Percentiles rank a stretch among this genome's conserved stretches.
phyloP scores from a whole-genome alignment of 2,329 filamentous ascomycete species.

The Fusarium veterinarium region DNA sequence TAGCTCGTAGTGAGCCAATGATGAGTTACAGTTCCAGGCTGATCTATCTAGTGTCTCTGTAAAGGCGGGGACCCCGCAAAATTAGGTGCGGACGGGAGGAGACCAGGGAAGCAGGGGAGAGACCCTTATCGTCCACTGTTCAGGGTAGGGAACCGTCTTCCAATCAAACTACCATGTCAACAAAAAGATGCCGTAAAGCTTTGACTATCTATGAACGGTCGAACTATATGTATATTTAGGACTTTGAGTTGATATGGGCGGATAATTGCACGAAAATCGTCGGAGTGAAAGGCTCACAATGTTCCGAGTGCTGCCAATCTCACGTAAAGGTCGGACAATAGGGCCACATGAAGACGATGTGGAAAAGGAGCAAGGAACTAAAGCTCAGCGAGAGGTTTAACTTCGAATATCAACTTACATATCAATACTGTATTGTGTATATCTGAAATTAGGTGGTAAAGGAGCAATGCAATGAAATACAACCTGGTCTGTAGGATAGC shows the following conservation, averaged over 20 bases:
- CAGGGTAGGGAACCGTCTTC: background rate
- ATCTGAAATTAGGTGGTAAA: background rate
- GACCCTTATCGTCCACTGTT: background rate
- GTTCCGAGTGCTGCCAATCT: background rate
- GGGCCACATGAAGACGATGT: background rate
- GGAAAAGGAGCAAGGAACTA: background rate
- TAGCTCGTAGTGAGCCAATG: slow-evolving; percentile 31
- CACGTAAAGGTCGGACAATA: accelerated
- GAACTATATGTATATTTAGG: background rate
- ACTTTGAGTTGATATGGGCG: too few species aligned
- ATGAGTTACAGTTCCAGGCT: slow-evolving; percentile 24
- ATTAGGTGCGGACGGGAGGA: slow-evolving; percentile 2
- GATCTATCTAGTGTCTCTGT: slow-evolving; percentile 8
- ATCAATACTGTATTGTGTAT: background rate
- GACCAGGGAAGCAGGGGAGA: background rate
- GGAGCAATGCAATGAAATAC: background rate
- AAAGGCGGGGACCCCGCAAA: slow-evolving; percentile 38
- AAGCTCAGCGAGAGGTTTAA: background rate
- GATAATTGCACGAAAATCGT: background rate
- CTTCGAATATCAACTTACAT: background rate
- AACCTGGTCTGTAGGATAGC: background rate
- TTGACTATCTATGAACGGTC: background rate
- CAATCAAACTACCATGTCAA: background rate
- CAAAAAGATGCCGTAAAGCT: background rate
- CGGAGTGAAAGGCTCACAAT: background rate